These are phyloP conservation scores for Penicillium bialowiezense DNA, from an alignment of 495 filamentous ascomycete species.

Conservation along the genomic window DNA sequence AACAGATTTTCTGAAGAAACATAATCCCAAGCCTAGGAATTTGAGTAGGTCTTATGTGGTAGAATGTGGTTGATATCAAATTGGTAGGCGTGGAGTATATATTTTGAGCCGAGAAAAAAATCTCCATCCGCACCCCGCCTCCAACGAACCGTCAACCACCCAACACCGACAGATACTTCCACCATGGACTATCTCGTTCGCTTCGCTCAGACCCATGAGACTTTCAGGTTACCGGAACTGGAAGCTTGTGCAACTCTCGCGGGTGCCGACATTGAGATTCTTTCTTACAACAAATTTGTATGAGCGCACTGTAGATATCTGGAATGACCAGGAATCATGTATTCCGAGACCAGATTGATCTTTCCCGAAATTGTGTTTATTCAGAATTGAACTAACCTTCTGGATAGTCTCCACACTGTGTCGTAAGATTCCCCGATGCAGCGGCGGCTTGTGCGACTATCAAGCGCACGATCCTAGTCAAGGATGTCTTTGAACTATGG, in stretches of 20 bases:
- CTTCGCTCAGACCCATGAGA: slow-evolving; percentile 86
- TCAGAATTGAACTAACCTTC: slow-evolving; percentile 13
- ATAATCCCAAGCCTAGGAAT: too few species aligned
- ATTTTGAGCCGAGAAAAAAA: too few species aligned
- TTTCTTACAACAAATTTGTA: slow-evolving; percentile 73
- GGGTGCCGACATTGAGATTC: slow-evolving; percentile 64
- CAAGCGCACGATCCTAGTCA: slow-evolving; percentile 71
- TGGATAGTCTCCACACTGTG: slow-evolving; percentile 78
- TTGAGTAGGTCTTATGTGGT: too few species aligned
- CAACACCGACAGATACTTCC: not conserved
- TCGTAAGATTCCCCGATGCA: slow-evolving; percentile 66
- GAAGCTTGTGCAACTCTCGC: slow-evolving; percentile 71
- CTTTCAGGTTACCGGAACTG: slow-evolving; percentile 85
- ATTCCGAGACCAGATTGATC: too few species aligned
- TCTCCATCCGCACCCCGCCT: slow-evolving; percentile 21
- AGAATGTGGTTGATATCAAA: too few species aligned
- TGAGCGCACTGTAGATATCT: slow-evolving; percentile 16
- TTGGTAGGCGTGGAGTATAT: too few species aligned
- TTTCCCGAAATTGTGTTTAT: too few species aligned
- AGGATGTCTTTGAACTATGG: slow-evolving; percentile 87
- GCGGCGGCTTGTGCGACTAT: slow-evolving; percentile 64
- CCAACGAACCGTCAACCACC: not conserved
- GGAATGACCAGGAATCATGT: too few species aligned
- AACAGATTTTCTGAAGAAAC: too few species aligned
- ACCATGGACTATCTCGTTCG: slow-evolving; percentile 81